phyloP scores from a whole-genome alignment of 208 protist species.

The Wallacemonas sp. region DNA sequence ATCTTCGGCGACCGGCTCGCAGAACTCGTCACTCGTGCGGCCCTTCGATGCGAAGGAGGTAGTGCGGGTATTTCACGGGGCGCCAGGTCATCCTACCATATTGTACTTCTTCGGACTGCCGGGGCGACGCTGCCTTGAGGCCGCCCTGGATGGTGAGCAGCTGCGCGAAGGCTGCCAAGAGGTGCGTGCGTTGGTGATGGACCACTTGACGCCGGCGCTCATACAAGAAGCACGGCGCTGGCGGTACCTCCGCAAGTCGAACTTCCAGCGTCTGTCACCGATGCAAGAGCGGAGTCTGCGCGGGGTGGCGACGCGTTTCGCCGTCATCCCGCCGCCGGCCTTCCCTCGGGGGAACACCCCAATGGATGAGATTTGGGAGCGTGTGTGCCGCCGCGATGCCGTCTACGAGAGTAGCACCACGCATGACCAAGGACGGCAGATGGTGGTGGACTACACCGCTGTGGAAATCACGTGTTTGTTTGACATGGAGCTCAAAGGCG shows the following conservation, averaged over 20 bases:
- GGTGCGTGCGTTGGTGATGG: conserved; percentile 17
- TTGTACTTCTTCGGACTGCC: conserved; percentile 24
- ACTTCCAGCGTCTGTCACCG: not conserved
- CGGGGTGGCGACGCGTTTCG: not conserved
- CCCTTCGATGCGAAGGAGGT: conserved; percentile 1
- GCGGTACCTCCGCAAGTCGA: conserved; percentile 5
- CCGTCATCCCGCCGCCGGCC: not conserved
- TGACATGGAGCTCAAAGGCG: not conserved
- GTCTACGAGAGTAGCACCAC: conserved; percentile 1
- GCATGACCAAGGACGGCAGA: not conserved
- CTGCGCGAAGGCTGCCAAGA: not conserved
- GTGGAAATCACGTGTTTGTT: not conserved
- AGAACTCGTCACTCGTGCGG: not conserved
- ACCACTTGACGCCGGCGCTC: conserved; percentile 13
- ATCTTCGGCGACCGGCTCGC: not conserved
- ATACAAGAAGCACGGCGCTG: conserved; percentile 17
- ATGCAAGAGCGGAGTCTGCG: conserved; percentile 8
- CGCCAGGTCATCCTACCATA: conserved; percentile 20
- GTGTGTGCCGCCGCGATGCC: not conserved
- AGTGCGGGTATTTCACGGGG: conserved; percentile 24
- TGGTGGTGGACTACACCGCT: conserved; percentile 5
- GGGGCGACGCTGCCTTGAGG: conserved; percentile 9
- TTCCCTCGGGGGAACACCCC: not conserved
- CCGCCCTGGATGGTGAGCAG: not conserved
- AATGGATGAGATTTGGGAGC: conserved; percentile 6